These are phyloP conservation scores for Rhizopogon sp. DNA, from an alignment of 768 basidiomycete genomes.

Conservation along the genomic window DNA sequence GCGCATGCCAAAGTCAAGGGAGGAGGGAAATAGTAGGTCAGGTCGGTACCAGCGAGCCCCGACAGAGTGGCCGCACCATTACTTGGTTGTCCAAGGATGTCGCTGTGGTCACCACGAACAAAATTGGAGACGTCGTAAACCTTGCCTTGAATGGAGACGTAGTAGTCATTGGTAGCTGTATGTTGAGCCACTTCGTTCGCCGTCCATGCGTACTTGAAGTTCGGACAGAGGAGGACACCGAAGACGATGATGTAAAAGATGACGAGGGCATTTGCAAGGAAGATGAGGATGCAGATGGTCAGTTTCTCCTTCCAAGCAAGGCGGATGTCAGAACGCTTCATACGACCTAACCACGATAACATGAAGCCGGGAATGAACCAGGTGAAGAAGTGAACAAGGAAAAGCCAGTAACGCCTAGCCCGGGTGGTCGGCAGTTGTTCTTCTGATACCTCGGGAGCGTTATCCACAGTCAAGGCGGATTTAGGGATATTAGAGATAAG, in stretches of 20 bases:
- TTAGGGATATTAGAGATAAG: slow-evolving; percentile 34
- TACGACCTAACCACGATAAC: slow-evolving; percentile 46
- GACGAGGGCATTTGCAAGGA: slow-evolving; percentile 46
- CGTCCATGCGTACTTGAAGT: slow-evolving; percentile 59
- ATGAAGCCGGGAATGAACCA: slow-evolving; percentile 53
- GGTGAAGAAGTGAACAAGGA: slow-evolving; percentile 47
- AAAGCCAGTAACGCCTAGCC: slow-evolving; percentile 55
- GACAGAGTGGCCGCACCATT: slow-evolving; percentile 42
- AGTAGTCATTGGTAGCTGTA: slow-evolving; percentile 46
- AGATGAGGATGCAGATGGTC: slow-evolving; percentile 57
- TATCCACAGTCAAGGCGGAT: slow-evolving; percentile 35
- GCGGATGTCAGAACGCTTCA: slow-evolving; percentile 65
- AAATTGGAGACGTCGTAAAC: slow-evolving; percentile 62
- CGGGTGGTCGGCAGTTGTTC: slow-evolving; percentile 49
- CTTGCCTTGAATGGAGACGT: slow-evolving; percentile 56
- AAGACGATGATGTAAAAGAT: slow-evolving; percentile 67
- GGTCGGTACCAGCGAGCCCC: slow-evolving; percentile 54
- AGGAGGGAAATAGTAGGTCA: slow-evolving; percentile 59
- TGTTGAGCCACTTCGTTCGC: slow-evolving; percentile 46
- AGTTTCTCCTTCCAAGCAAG: slow-evolving; percentile 70
- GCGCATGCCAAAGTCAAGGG: slow-evolving; percentile 57
- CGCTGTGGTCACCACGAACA: slow-evolving; percentile 57
- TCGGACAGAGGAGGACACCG: slow-evolving; percentile 55
- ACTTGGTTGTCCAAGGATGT: slow-evolving; percentile 48
- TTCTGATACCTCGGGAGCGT: slow-evolving; percentile 45